Conservation (phyloP, 1,284 basidiomycete species). For the Boletellus sp. region DNA sequence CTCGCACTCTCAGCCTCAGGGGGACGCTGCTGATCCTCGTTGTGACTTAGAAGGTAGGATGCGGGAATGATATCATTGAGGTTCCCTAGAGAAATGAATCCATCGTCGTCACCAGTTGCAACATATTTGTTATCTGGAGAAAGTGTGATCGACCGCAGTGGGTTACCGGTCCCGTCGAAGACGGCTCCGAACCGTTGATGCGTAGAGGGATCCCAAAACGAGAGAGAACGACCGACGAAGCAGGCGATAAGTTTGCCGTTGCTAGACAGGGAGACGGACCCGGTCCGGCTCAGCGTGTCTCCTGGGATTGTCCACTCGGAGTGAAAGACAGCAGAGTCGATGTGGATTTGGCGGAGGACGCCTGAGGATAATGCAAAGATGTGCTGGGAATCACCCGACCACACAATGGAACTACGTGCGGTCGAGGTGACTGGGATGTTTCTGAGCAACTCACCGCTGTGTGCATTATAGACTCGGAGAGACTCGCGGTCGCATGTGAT, state of each 20-base stretch:
- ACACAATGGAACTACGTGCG: not conserved
- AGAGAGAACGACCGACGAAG: not conserved
- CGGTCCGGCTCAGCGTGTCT: not conserved
- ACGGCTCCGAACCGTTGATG: not conserved
- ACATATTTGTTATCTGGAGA: not conserved
- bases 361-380: not conserved
- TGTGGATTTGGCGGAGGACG: not conserved
- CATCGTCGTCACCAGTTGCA: not conserved
- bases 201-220: not conserved
- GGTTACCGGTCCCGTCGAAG: too few relatives aligned
- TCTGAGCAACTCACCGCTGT: not conserved
- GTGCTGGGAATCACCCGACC: not conserved
- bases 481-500: not conserved
- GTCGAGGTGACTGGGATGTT: not conserved
- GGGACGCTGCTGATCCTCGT: not conserved
- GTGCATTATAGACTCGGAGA: not conserved
- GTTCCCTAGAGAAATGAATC: not conserved
- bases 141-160: not conserved
- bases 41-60: not conserved
- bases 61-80: not conserved
- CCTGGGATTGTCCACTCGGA: not conserved
- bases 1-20: not conserved
- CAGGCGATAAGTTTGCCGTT: not conserved
- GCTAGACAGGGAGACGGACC: not conserved
- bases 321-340: too few relatives aligned